Base-by-base conservation (phyloP, 116 monocot genomes). In the Phalaenopsis hybrid region DNA sequence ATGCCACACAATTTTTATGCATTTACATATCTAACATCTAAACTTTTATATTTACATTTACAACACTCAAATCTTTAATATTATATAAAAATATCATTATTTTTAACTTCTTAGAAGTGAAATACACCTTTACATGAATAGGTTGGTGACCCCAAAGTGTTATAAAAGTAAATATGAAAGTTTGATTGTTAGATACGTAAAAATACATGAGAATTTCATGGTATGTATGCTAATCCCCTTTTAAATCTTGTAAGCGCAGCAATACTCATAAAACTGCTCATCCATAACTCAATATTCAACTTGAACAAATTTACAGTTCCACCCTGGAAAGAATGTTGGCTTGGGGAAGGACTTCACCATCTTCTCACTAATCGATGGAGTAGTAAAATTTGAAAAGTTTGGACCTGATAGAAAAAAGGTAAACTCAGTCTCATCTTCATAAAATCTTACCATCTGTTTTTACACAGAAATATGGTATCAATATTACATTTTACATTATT, bases 311-410 rank as follows among this genome's bases (percentile, higher is more conserved):
- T 84, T 81, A 79, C 89, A 97, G 97, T 91, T 94, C 74, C 94
- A 97, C 84, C 93, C 97, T 81, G 97, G 93, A 76, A 94, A 94
- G n/a, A 97, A 97, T 78, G 93, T 97, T 74, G 94, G 97, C 28
- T 74, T 94, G 20, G 97, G 97, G 18, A 97, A 88, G 86, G 97
- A 97, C 75, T 93, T 93, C 77, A 97, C 97, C 5, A 89, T 97
- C 76, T 97, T 93, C 83, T 91, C 97, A 49, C 82, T 94, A 77
- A 97, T 97, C 23, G 93, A 97, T 78, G 97, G 94, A 45, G 80
- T 94, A 4, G 97, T 97, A 9, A 97, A 97, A 78, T 97, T 97
- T 80, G 97, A 97, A 85, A 97, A 94, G 81, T 97, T 87, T 46
- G 97, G 97, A 55, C 92, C 92, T 0, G 94, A 97, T 86, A 90